phyloP scores from a whole-genome alignment of 2,329 filamentous ascomycete genomes.

The Tolypocladium endophyticum region DNA sequence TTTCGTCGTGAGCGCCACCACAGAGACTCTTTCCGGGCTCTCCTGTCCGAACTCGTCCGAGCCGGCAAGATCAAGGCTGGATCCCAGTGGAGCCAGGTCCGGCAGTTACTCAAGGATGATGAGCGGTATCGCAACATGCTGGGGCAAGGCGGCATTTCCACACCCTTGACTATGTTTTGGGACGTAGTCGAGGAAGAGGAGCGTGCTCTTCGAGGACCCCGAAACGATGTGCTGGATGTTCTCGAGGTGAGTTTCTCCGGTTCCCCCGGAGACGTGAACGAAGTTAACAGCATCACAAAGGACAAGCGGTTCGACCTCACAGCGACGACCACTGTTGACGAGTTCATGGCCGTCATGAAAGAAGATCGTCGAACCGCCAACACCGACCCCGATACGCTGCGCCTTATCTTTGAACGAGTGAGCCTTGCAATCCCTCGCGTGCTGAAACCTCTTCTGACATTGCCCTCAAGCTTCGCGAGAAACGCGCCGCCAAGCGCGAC shows the following conservation, averaged over 20 bases:
- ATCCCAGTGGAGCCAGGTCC: slow-evolving; percentile 79
- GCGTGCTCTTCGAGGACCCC: slow-evolving; percentile 65
- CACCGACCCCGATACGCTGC: slow-evolving; percentile 70
- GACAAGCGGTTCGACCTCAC: slow-evolving; percentile 89
- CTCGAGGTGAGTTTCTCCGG: slow-evolving; percentile 56
- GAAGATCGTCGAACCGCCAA: slow-evolving; percentile 81
- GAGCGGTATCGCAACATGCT: slow-evolving; percentile 74
- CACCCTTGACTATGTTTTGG: slow-evolving; percentile 89
- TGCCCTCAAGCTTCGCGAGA: slow-evolving; percentile 60
- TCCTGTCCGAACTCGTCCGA: slow-evolving; percentile 64
- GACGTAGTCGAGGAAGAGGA: slow-evolving; percentile 93
- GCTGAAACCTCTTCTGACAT: slow-evolving; percentile 4
- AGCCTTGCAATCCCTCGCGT: slow-evolving; percentile 10
- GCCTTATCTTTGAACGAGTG: slow-evolving; percentile 75
- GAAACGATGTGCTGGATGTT: slow-evolving; percentile 79
- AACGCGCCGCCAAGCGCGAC: slow-evolving; percentile 69
- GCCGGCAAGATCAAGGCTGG: slow-evolving; percentile 80
- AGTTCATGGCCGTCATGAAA: slow-evolving; percentile 74
- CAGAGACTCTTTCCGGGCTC: slow-evolving; percentile 66
- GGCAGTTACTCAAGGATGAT: slow-evolving; percentile 66
- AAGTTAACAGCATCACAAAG: slow-evolving; percentile 29
- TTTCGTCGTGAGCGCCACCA: slow-evolving; percentile 75
- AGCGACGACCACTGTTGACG: slow-evolving; percentile 74
- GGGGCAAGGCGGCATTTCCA: slow-evolving; percentile 67
- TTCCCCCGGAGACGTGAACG: background rate